phyloP scores from a whole-genome alignment of 768 basidiomycete species.

The Tulasnella sp. region DNA sequence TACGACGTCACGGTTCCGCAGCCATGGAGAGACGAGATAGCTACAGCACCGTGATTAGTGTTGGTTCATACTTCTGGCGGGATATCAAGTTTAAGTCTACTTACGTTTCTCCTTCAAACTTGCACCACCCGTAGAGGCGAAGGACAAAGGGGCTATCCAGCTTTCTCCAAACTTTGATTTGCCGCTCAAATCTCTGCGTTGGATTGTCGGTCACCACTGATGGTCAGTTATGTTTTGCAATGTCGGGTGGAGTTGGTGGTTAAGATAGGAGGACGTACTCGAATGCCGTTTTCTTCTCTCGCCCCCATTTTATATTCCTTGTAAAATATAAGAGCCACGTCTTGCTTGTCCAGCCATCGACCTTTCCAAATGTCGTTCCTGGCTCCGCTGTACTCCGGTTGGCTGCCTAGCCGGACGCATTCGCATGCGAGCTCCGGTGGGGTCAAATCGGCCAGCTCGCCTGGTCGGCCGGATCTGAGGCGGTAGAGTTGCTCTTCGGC shows the following conservation, averaged over 20 bases:
- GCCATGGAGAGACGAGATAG: conserved; percentile 3
- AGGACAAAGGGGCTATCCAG: conserved; percentile 5
- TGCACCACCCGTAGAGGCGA: conserved; percentile 2
- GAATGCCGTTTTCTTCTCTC: not conserved
- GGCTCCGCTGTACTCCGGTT: not conserved
- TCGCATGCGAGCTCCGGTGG: not conserved
- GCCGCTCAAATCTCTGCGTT: conserved; percentile 3
- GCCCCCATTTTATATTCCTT: not conserved
- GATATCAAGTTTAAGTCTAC: not conserved
- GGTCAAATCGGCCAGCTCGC: not conserved
- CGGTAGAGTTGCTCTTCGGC: not conserved
- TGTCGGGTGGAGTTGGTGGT: too few species aligned
- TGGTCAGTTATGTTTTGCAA: not conserved
- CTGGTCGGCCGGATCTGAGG: not conserved
- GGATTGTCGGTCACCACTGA: too few species aligned
- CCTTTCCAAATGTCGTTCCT: conserved; percentile 22
- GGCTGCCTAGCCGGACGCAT: not conserved
- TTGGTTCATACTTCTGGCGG: not conserved
- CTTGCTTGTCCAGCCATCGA: conserved; percentile 7
- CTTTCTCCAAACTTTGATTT: conserved; percentile 15
- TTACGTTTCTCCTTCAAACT: not conserved
- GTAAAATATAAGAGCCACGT: conserved; percentile 12
- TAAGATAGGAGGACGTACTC: not conserved
- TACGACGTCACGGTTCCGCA: conserved; percentile 10
- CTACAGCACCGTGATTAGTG: not conserved